Percentiles rank a stretch among this genome's conserved stretches.
phyloP scores from a whole-genome alignment of 345 rosid genomes.

The Aurinia saxatilis region DNA sequence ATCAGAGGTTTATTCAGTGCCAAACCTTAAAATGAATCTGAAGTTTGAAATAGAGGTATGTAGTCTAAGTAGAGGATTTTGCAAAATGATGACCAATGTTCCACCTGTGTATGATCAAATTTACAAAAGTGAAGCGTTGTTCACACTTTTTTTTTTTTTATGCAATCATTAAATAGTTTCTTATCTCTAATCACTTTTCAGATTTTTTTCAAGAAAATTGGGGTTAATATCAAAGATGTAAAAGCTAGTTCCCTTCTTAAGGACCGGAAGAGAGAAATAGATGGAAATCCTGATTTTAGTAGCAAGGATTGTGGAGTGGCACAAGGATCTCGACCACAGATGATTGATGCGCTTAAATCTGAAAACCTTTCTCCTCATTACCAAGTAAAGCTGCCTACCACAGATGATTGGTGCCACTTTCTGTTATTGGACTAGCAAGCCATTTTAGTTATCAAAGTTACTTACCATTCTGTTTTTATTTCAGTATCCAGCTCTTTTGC shows the following conservation, averaged over 20 bases:
- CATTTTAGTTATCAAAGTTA: no score
- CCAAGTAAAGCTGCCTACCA: slow-evolving; percentile 48
- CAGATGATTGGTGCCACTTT: no score
- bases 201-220: slow-evolving; percentile 76
- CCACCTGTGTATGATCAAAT: neutral
- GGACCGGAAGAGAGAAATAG: slow-evolving; percentile 76
- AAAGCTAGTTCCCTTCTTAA: slow-evolving; percentile 68
- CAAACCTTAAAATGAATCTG: slow-evolving; percentile 85
- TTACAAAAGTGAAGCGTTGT: no score
- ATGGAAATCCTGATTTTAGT: slow-evolving; percentile 90
- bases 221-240: slow-evolving; percentile 72
- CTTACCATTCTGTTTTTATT: no score
- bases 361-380: slow-evolving; percentile 44
- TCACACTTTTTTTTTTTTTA: neutral
- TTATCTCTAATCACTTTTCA: slow-evolving; percentile 17
- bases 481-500: no score
- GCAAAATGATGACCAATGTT: neutral
- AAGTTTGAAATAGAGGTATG: slow-evolving; percentile 92
- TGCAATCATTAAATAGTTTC: no score
- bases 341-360: slow-evolving; percentile 56
- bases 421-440: no score
- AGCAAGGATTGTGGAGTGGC: slow-evolving; percentile 59
- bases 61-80: neutral
- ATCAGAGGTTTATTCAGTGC: slow-evolving; percentile 80
- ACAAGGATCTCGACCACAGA: slow-evolving; percentile 41